Conservation (phyloP, 2,329 filamentous ascomycete genomes). For the Aureobasidium sp. region DNA sequence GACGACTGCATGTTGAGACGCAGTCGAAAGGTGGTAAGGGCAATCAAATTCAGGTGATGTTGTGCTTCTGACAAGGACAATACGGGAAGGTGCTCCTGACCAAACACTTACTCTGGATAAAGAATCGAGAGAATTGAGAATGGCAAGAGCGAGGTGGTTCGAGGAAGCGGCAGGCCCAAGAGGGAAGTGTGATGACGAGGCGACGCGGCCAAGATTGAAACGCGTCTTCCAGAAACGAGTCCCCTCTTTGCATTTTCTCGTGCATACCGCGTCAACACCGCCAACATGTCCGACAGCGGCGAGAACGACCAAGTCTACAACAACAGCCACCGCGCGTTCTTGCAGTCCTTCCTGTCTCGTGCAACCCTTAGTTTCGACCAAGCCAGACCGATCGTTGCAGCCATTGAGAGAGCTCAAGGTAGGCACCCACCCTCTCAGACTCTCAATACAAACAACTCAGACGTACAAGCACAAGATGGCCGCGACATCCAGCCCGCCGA, state of each 20-base stretch:
- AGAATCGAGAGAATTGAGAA: not conserved
- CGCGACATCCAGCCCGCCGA: conserved; percentile 45
- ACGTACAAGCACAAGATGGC: not conserved
- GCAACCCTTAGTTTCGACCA: conserved; percentile 69
- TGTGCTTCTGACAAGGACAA: not conserved
- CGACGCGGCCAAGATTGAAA: conserved; percentile 4
- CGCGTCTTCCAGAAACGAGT: conserved; percentile 3
- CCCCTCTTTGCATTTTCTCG: not conserved
- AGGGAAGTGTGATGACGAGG: not conserved
- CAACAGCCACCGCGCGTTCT: conserved; percentile 73
- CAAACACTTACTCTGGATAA: not conserved
- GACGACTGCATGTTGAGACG: not conserved
- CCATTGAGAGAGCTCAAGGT: conserved; percentile 56
- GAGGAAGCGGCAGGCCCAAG: not conserved
- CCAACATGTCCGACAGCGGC: not conserved
- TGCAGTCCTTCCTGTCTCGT: conserved; percentile 77
- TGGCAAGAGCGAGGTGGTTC: not conserved
- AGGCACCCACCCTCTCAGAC: conserved; percentile 37
- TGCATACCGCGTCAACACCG: not conserved
- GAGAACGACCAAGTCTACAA: conserved; percentile 33
- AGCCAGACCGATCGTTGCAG: conserved; percentile 64
- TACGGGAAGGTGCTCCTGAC: not conserved
- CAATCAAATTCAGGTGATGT: not conserved
- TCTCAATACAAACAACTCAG: not conserved
- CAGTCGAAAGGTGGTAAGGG: not conserved